phyloP scores from a whole-genome alignment of 352 stramenopile species.

The Phytophthora litchii region DNA sequence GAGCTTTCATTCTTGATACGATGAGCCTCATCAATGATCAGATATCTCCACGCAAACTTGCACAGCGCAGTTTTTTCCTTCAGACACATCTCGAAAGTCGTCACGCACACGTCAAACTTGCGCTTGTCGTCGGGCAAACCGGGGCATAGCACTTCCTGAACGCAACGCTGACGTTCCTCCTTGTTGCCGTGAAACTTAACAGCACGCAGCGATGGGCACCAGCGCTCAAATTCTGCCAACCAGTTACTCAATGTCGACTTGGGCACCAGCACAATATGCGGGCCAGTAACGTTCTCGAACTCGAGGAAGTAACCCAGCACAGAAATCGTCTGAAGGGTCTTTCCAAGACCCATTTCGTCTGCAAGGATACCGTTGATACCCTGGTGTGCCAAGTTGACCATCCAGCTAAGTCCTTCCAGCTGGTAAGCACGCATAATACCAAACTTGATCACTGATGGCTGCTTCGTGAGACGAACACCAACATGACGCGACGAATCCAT shows the following conservation, averaged over 20 bases:
- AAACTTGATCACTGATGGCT: slow-evolving; percentile 92
- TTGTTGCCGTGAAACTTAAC: slow-evolving; percentile 95
- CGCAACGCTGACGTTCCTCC: slow-evolving; percentile 83
- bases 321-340: slow-evolving; percentile 95
- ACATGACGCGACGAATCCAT: slow-evolving; percentile 74
- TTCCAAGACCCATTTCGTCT: slow-evolving; percentile 98
- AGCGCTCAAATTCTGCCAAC: slow-evolving; percentile 93
- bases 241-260: slow-evolving; percentile 95
- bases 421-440: slow-evolving; percentile 98
- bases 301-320: slow-evolving; percentile 86
- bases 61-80: slow-evolving; percentile 90
- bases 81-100: slow-evolving; percentile 97
- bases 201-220: slow-evolving; percentile 90
- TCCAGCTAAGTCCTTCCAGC: slow-evolving; percentile 98
- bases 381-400: slow-evolving; percentile 98
- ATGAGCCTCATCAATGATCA: slow-evolving; percentile 89
- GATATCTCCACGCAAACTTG: slow-evolving; percentile 91
- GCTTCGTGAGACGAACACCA: slow-evolving; percentile 91
- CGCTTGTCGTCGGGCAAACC: slow-evolving; percentile 90
- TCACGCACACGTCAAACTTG: slow-evolving; percentile 97
- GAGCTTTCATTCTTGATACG: slow-evolving; percentile 91
- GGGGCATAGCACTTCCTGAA: slow-evolving; percentile 90
- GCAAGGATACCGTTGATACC: slow-evolving; percentile 98
- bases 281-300: slow-evolving; percentile 86
- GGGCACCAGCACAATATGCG: slow-evolving; percentile 94